A percentile compares a stretch with the other conserved stretches of the same genome.
Evolutionary conservation across 495 filamentous ascomycete species (phyloP).

Genomic region (Oidiodendron maius): DNA sequence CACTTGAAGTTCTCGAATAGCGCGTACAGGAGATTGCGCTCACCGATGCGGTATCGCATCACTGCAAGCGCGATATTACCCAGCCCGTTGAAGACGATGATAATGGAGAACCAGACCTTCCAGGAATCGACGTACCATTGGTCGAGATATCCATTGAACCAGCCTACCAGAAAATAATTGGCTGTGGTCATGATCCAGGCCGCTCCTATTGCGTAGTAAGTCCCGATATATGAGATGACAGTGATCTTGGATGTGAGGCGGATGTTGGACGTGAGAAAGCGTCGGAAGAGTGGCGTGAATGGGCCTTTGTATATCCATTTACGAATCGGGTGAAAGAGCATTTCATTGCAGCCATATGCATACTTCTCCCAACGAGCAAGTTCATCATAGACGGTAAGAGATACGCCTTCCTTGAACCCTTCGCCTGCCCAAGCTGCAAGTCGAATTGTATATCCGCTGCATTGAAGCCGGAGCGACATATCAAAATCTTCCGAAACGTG

Average conservation of each 20-base stretch:
- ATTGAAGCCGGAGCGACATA: constrained; percentile 76
- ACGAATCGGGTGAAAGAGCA: constrained; percentile 70
- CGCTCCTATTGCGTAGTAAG: constrained; percentile 76
- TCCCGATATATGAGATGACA: constrained; percentile 80
- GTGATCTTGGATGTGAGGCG: constrained; percentile 75
- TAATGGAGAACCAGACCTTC: constrained; percentile 71
- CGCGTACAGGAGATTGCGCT: constrained; percentile 45
- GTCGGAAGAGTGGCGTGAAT: constrained; percentile 69
- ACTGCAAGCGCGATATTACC: constrained; percentile 59
- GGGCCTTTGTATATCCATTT: constrained; percentile 58
- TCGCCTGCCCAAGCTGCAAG: constrained; percentile 67
- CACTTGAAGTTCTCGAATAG: constrained; percentile 69
- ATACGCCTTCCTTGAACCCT: constrained; percentile 81
- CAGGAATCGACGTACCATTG: constrained; percentile 73
- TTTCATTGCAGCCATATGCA: constrained; percentile 80
- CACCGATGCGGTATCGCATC: constrained; percentile 62
- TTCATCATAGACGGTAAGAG: constrained; percentile 80
- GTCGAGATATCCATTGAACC: constrained; percentile 67
- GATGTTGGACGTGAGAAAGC: constrained; percentile 65
- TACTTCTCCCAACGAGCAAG: constrained; percentile 82
- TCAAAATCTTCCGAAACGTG: constrained; percentile 84
- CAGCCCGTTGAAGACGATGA: constrained; percentile 66
- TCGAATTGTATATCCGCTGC: constrained; percentile 65
- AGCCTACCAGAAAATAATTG: constrained; percentile 76
- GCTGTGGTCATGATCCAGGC: constrained; percentile 72